These are phyloP conservation scores for Kodamaea nitidulidarum DNA, from an alignment of 805 yeast genomes.

Conservation along the genomic window DNA sequence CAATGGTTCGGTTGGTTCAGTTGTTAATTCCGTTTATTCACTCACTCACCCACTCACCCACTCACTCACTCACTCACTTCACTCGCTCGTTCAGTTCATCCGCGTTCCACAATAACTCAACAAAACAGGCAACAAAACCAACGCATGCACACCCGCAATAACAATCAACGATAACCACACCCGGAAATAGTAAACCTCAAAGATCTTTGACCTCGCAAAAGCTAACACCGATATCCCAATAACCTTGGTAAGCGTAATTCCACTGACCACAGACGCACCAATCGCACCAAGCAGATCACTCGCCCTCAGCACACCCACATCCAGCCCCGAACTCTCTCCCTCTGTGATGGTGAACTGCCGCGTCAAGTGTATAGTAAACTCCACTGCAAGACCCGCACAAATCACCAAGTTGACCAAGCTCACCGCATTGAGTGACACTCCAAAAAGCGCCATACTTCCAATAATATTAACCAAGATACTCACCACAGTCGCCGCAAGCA, in stretches of 20 bases:
- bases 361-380: slow-evolving; percentile 85
- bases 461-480: slow-evolving; percentile 70
- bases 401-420: slow-evolving; percentile 84
- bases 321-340: slow-evolving; percentile 6
- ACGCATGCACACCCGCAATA: slow-evolving; percentile 73
- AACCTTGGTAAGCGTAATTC: slow-evolving; percentile 84
- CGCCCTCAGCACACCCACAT: slow-evolving; percentile 25
- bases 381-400: slow-evolving; percentile 92
- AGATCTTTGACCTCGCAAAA: slow-evolving; percentile 81
- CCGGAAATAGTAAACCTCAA: slow-evolving; percentile 86
- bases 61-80: no score
- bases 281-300: slow-evolving; percentile 65
- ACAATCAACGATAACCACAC: slow-evolving; percentile 87
- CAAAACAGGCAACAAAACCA: slow-evolving; percentile 73
- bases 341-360: slow-evolving; percentile 56
- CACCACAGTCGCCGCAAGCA: slow-evolving; percentile 54
- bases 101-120: slow-evolving; percentile 27
- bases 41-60: no score
- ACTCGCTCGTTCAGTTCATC: no score
- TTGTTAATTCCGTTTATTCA: no score
- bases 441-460: slow-evolving; percentile 74
- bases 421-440: slow-evolving; percentile 80
- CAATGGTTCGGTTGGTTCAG: no score
- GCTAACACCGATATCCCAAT: slow-evolving; percentile 86
- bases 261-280: slow-evolving; percentile 89